A percentile compares a stretch with the other conserved stretches of the same genome.
phyloP scores from a whole-genome alignment of 140 eudicot species.

The Ambrosia hybrid region DNA sequence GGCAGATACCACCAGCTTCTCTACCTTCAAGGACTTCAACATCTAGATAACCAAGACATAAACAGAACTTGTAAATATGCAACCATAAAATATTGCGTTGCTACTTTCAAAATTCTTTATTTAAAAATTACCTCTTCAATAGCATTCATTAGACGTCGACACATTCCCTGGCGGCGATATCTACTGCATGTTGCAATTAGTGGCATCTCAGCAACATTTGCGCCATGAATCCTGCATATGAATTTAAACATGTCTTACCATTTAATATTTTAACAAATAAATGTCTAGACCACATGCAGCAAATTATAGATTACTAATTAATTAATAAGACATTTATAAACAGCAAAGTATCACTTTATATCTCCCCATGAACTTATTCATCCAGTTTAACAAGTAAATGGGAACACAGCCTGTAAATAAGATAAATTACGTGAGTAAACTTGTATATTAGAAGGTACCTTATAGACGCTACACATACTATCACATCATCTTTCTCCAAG shows the following conservation, averaged over 20 bases:
- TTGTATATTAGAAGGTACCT: constrained; percentile 50
- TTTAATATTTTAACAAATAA: constrained; percentile 18
- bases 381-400: not conserved
- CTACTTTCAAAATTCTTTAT: not conserved
- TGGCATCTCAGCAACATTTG: constrained; percentile 81
- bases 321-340: not conserved
- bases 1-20: constrained; percentile 86
- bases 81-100: constrained; percentile 3
- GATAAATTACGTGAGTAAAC: not conserved
- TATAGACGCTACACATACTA: constrained; percentile 77
- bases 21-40: constrained; percentile 77
- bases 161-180: constrained; percentile 93
- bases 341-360: not conserved
- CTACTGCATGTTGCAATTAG: constrained; percentile 91
- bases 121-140: constrained; percentile 67
- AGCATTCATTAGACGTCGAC: constrained; percentile 76
- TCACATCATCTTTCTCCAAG: constrained; percentile 87
- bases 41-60: constrained; percentile 41
- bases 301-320: not conserved
- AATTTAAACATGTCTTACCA: constrained; percentile 11
- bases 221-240: constrained; percentile 79
- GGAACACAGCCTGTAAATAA: constrained; percentile 8
- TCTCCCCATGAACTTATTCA: not conserved
- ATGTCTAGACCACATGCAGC: not conserved
- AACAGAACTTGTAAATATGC: not conserved